phyloP scores from a whole-genome alignment of 768 basidiomycete species.

The Dendrothele bispora region DNA sequence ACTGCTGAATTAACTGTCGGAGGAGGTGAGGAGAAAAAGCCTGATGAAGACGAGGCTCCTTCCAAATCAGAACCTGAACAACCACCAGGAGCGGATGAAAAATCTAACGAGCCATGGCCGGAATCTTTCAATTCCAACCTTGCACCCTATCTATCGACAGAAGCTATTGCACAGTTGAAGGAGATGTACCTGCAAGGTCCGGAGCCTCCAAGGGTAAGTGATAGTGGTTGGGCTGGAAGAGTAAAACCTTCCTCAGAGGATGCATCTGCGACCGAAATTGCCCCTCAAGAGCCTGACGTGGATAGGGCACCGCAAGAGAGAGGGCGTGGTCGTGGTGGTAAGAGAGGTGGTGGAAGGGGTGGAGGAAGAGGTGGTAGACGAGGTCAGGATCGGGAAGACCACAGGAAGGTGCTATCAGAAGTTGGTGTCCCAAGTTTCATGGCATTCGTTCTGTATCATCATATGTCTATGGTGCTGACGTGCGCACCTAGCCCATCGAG shows the following conservation, averaged over 20 bases:
- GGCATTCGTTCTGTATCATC: slow-evolving; percentile 2
- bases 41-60: too few relatives aligned
- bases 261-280: slow-evolving; percentile 16
- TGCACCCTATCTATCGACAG: slow-evolving; percentile 60
- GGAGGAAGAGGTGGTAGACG: slow-evolving; percentile 36
- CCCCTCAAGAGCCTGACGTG: slow-evolving; percentile 21
- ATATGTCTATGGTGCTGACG: slow-evolving; percentile 14
- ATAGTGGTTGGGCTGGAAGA: slow-evolving; percentile 72
- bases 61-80: neutral
- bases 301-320: slow-evolving; percentile 36
- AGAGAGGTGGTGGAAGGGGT: slow-evolving; percentile 39
- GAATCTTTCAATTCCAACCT: slow-evolving; percentile 57
- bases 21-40: slow-evolving; percentile 18
- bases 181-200: slow-evolving; percentile 80
- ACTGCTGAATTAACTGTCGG: slow-evolving; percentile 4
- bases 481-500: slow-evolving; percentile 64
- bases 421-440: slow-evolving; percentile 45
- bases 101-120: slow-evolving; percentile 57
- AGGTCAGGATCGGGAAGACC: slow-evolving; percentile 53
- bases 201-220: slow-evolving; percentile 70
- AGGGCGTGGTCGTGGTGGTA: slow-evolving; percentile 39
- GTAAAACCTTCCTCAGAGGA: slow-evolving; percentile 30
- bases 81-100: slow-evolving; percentile 9
- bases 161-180: slow-evolving; percentile 62
- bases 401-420: slow-evolving; percentile 77